Evolutionary conservation across 2,329 filamentous ascomycete genomes (phyloP).

Genomic region (Talaromyces atroroseus): DNA sequence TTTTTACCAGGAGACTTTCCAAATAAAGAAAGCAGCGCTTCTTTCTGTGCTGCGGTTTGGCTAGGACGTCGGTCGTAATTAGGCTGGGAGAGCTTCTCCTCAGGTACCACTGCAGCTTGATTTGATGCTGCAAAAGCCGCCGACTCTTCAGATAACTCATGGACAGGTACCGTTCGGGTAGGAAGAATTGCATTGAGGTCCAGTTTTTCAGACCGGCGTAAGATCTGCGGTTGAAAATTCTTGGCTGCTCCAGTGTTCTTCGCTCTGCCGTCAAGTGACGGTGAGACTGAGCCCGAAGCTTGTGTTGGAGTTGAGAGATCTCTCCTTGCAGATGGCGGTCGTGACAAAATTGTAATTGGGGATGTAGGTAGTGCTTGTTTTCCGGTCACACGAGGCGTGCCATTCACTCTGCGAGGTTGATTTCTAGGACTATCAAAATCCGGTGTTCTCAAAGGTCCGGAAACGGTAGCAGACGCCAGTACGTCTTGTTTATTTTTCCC

Average conservation of each 20-base stretch:
- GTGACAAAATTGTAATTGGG: constrained; percentile 34
- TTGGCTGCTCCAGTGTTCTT: constrained; percentile 31
- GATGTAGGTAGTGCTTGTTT: constrained; percentile 21
- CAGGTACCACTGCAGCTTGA: constrained; percentile 11
- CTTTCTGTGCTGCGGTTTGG: constrained; percentile 43
- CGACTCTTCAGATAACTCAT: constrained; percentile 18
- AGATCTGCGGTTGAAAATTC: constrained; percentile 50
- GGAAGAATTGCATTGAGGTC: constrained; percentile 27
- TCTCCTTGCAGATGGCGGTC: constrained; percentile 28
- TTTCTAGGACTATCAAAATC: constrained; percentile 31
- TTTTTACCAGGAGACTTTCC: constrained; percentile 40
- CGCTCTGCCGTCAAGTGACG: constrained; percentile 16
- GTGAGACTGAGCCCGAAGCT: constrained; percentile 15
- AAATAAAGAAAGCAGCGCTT: constrained; percentile 58
- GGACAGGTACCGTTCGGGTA: constrained; percentile 21
- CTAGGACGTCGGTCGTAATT: constrained; percentile 34
- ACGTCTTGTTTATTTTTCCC: constrained; percentile 15
- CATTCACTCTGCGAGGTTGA: constrained; percentile 20
- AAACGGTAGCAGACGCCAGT: constrained; percentile 35
- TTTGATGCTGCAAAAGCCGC: constrained; percentile 12
- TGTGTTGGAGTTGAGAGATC: constrained; percentile 19
- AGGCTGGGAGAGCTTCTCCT: constrained; percentile 19
- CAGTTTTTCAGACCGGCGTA: constrained; percentile 45
- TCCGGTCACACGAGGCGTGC: constrained; percentile 12
- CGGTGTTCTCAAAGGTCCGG: constrained; percentile 36